Evolutionary conservation across 2,329 filamentous ascomycete species (phyloP).

Genomic region (Penicillium aurantiogriseum): DNA sequence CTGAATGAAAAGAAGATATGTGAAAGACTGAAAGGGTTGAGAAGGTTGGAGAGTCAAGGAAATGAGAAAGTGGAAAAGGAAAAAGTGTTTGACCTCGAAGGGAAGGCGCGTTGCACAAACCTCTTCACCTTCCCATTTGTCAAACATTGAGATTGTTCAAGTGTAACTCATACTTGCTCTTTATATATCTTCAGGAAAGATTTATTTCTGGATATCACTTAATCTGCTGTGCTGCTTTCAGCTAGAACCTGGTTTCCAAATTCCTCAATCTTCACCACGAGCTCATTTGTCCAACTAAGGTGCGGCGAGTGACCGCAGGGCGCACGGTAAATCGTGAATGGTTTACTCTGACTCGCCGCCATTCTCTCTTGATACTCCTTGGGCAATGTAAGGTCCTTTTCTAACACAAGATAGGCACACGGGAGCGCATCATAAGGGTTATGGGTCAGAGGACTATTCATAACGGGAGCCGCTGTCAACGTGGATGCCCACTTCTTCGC

Average conservation of each 20-base stretch:
- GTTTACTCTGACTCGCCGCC: slow-evolving; percentile 24
- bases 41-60: neutral
- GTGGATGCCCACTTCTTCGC: slow-evolving; percentile 26
- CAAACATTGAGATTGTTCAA: neutral
- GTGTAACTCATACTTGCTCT: neutral
- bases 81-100: neutral
- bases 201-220: neutral
- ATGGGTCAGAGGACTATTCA: slow-evolving; percentile 31
- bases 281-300: slow-evolving; percentile 32
- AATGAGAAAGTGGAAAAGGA: neutral
- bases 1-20: neutral
- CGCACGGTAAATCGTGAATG: slow-evolving; percentile 27
- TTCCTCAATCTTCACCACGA: slow-evolving; percentile 24
- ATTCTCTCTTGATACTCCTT: slow-evolving; percentile 35
- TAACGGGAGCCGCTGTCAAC: slow-evolving; percentile 28
- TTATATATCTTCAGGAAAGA: too few relatives aligned
- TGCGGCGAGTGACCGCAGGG: slow-evolving; percentile 34
- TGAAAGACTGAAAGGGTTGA: neutral
- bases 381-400: slow-evolving; percentile 30
- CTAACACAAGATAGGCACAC: slow-evolving; percentile 35
- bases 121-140: neutral
- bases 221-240: neutral
- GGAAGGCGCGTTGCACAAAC: slow-evolving; percentile 2
- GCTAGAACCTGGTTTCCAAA: slow-evolving; percentile 16
- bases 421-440: slow-evolving; percentile 33